phyloP scores from a whole-genome alignment of 139 green algal species.

The Mesotaenium endlicherianum region DNA sequence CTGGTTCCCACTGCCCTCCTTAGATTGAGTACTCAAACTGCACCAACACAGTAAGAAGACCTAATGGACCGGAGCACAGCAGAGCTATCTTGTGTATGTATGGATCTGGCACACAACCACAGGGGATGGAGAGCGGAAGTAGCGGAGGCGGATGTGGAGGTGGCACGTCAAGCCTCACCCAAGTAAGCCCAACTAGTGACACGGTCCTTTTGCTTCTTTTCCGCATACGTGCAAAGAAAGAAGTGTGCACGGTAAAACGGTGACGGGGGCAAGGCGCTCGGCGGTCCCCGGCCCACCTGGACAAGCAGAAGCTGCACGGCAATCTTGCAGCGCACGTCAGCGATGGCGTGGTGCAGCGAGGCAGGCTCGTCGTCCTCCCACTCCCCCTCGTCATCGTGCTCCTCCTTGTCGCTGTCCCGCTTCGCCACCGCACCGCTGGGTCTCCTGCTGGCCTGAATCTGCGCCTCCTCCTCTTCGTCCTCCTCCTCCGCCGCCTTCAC shows the following conservation, averaged over 20 bases:
- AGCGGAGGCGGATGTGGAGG: not conserved
- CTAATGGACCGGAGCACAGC: too few relatives aligned
- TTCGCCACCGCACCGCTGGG: too few relatives aligned
- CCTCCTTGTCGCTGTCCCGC: not conserved
- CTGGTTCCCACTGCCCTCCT: not conserved
- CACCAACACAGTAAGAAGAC: not conserved
- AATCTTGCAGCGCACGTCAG: slow-evolving; percentile 68
- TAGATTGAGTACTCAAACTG: not conserved
- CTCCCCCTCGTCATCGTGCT: not conserved
- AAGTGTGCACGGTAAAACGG: too few relatives aligned
- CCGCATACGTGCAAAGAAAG: too few relatives aligned
- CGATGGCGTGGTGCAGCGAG: slow-evolving; percentile 74
- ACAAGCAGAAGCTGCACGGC: slow-evolving; percentile 88
- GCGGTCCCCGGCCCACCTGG: too few relatives aligned
- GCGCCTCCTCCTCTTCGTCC: slow-evolving; percentile 9
- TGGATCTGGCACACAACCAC: too few relatives aligned
- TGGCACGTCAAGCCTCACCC: too few relatives aligned
- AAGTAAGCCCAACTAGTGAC: too few relatives aligned
- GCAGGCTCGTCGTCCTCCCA: slow-evolving; percentile 52
- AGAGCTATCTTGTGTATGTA: too few relatives aligned
- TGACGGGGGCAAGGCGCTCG: too few relatives aligned
- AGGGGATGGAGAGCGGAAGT: not conserved
- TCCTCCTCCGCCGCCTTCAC: slow-evolving; percentile 13
- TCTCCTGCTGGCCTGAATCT: too few relatives aligned
- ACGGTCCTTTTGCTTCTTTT: too few relatives aligned